These are phyloP conservation scores for Xylaria acuta DNA, from an alignment of 495 filamentous ascomycete species.

Conservation along the genomic window DNA sequence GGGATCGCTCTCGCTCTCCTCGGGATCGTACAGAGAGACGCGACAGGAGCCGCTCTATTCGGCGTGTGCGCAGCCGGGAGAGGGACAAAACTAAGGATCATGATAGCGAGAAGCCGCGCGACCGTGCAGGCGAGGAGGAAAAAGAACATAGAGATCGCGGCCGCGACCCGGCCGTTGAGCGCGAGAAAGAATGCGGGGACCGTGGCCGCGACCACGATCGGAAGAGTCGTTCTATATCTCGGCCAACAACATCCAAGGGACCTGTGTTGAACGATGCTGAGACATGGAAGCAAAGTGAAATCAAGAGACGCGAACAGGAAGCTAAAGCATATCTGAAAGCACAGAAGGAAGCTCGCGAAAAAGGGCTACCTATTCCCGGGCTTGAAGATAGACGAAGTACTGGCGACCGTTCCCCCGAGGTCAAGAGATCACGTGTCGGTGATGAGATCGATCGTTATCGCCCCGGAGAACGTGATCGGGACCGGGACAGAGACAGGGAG, in stretches of 20 bases:
- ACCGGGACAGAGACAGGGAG: constrained; percentile 44
- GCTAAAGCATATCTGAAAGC: constrained; percentile 63
- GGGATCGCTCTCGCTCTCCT: constrained; percentile 44
- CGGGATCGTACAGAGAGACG: constrained; percentile 41
- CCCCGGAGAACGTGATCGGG: constrained; percentile 43
- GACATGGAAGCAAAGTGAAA: constrained; percentile 60
- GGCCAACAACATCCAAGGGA: constrained; percentile 37
- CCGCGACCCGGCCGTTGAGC: constrained; percentile 32
- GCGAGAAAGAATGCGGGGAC: constrained; percentile 27
- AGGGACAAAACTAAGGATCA: constrained; percentile 33
- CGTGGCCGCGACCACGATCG: constrained; percentile 36
- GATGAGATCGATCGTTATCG: constrained; percentile 54
- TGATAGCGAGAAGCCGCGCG: constrained; percentile 23
- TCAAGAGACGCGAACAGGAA: constrained; percentile 62
- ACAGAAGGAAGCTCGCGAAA: constrained; percentile 57
- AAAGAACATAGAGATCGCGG: constrained; percentile 27
- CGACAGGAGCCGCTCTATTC: constrained; percentile 44
- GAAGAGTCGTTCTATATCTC: constrained; percentile 49
- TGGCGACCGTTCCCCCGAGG: constrained; percentile 53
- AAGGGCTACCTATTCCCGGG: constrained; percentile 56
- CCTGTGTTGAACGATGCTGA: constrained; percentile 39
- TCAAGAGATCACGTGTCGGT: constrained; percentile 49
- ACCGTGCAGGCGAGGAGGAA: constrained; percentile 23
- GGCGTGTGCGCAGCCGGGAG: constrained; percentile 29
- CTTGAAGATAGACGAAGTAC: constrained; percentile 50